Evolutionary conservation across 148 eudicot genomes (phyloP), one percentile per base, ranked within the genome.

Genomic region (Camellia lanceoleosa): DNA sequence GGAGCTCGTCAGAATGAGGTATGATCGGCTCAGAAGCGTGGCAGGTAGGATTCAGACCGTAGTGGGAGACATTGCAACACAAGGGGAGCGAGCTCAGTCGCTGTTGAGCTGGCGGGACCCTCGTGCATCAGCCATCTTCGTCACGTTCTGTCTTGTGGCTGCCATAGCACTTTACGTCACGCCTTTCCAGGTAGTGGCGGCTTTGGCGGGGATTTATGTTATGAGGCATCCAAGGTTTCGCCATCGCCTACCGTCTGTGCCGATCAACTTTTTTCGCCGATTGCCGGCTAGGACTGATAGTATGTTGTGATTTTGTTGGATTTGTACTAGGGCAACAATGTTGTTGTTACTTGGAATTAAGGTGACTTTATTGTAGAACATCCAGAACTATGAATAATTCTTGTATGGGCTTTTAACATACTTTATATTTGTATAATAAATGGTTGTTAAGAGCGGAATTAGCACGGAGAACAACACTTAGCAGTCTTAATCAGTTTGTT

Each of bases 211-310:
- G 70, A 79, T 91, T 13, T 96, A 89, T 73, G 80, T 47, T 66
- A 92, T 96, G 99, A 89, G 99, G 89, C 99, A 96, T 75, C 99
- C 99, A 0, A 87, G 99, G 84, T 93, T 93, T 61, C 89, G 99
- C 51, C 65, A 89, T 79, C 93, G 98, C 16, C 59, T 93, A 76
- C 99, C 99, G 3, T 86, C 98, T 0, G 92, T 92, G 79, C 99
- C 99, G 0, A 82, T 91, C 80, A 96, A 87, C 84, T 96, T 96
- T 90, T 93, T 96, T 87, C 92, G 99, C 15, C 87, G 99, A 43
- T 81, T 96, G 82, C 98, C 99, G 10, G 97, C 98, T 55, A 88
- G 97, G 86, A 92, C 97, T 1, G 99, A 96, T 78, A 88, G 97
- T 73, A 89, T 96, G 99, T 76, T 96, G 88, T 96, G 77, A 89